phyloP scores from a whole-genome alignment of 2,329 filamentous ascomycete species.

The Phaeomoniella chlamydospora region DNA sequence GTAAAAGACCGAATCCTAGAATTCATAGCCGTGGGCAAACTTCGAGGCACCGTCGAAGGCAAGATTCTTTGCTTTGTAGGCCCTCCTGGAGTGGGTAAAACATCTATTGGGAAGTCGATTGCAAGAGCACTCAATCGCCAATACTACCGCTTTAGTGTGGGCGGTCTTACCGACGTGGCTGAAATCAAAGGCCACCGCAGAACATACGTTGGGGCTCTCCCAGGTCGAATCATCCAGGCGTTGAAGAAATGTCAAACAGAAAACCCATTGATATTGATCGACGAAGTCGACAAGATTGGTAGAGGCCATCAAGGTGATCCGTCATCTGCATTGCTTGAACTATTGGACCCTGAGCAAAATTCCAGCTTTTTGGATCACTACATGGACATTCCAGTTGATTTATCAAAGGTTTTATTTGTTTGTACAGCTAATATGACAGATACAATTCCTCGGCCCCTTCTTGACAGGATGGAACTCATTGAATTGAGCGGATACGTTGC shows the following conservation, averaged over 20 bases:
- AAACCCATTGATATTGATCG: conserved; percentile 90
- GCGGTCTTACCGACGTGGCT: conserved; percentile 89
- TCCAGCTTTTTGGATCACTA: conserved; percentile 96
- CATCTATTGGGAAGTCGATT: conserved; percentile 96
- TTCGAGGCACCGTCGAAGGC: conserved; percentile 90
- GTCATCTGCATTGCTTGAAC: conserved; percentile 79
- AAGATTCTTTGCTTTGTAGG: conserved; percentile 98
- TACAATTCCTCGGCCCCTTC: conserved; percentile 82
- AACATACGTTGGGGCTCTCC: conserved; percentile 90
- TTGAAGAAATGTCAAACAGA: conserved; percentile 98
- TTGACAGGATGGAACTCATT: conserved; percentile 97
- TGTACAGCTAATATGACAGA: conserved; percentile 99
- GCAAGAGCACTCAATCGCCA: conserved; percentile 85
- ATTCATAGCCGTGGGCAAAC: conserved; percentile 95
- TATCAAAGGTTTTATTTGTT: conserved; percentile 95
- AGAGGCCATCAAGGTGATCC: conserved; percentile 93
- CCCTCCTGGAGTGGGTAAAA: conserved; percentile 94
- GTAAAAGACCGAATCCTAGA: conserved; percentile 97
- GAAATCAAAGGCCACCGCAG: conserved; percentile 97
- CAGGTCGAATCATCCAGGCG: conserved; percentile 93
- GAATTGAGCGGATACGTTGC: conserved; percentile 90
- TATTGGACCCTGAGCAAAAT: conserved; percentile 95
- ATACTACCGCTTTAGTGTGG: conserved; percentile 97
- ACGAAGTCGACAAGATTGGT: conserved; percentile 97
- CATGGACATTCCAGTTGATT: conserved; percentile 92